phyloP scores from a whole-genome alignment of 2,329 filamentous ascomycete species.

The Chaetomium strumarium region DNA sequence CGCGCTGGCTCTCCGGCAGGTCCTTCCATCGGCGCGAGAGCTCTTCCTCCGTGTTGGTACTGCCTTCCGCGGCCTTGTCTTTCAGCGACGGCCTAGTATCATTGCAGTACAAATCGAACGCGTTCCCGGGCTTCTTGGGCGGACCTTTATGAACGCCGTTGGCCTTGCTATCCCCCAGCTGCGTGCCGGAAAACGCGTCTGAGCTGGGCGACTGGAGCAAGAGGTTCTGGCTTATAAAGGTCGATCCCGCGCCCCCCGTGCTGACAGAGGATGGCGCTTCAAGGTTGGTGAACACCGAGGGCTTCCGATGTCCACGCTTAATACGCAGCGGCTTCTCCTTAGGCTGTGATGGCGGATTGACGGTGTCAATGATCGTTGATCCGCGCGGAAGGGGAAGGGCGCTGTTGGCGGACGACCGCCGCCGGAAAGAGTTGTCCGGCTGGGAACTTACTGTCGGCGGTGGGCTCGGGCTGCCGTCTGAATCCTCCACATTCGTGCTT shows the following conservation, averaged over 20 bases:
- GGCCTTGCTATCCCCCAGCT: constrained; percentile 26
- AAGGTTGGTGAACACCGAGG: constrained; percentile 41
- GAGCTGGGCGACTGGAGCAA: constrained; percentile 44
- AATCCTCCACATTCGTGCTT: constrained; percentile 69
- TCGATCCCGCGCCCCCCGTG: constrained; percentile 33
- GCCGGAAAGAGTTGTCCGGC: constrained; percentile 10
- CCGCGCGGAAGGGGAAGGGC: constrained; percentile 13
- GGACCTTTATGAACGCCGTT: constrained; percentile 21
- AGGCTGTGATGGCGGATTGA: constrained; percentile 44
- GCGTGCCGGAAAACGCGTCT: constrained; percentile 41
- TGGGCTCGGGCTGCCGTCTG: constrained; percentile 72
- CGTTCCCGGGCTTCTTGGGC: constrained; percentile 40
- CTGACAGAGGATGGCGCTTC: constrained; percentile 30
- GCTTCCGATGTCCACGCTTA: constrained; percentile 65
- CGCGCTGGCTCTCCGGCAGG: constrained; percentile 43
- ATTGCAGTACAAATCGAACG: constrained; percentile 51
- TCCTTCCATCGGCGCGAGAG: constrained; percentile 51
- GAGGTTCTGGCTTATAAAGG: constrained; percentile 43
- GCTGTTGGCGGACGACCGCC: constrained; percentile 11
- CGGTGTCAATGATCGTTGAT: constrained; percentile 14
- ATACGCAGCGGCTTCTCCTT: constrained; percentile 72
- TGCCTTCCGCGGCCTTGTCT: constrained; percentile 30
- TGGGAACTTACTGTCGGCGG: constrained; percentile 61
- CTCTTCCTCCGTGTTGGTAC: constrained; percentile 44
- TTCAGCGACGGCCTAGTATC: constrained; percentile 42